Percentiles rank a stretch among this genome's conserved stretches.
Conservation (phyloP, 768 basidiomycete genomes). For the Kwoniella sp. region DNA sequence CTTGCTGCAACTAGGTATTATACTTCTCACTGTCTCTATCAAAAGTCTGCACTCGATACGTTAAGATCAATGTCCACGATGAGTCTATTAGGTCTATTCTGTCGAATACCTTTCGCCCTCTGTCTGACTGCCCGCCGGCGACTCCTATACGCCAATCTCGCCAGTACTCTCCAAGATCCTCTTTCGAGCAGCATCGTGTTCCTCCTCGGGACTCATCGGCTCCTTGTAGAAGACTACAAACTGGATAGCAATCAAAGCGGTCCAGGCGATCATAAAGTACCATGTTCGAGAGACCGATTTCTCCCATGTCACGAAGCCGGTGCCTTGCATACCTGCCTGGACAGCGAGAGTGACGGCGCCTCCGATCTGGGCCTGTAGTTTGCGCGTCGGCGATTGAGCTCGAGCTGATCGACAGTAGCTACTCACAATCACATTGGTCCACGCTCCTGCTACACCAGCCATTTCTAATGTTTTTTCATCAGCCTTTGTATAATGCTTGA, state of each 20-base stretch:
- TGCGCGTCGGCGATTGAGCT: not conserved
- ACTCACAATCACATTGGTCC: constrained; percentile 42
- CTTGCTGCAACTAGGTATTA: too few relatives aligned
- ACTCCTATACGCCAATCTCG: constrained; percentile 45
- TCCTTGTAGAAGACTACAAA: constrained; percentile 42
- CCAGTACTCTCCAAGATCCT: constrained; percentile 46
- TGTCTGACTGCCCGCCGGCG: constrained; percentile 11
- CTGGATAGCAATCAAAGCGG: constrained; percentile 29
- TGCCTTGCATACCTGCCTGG: constrained; percentile 46
- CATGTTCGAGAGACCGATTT: constrained; percentile 33
- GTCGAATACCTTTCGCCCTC: too few relatives aligned
- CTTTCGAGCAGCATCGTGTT: constrained; percentile 39
- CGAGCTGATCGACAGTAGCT: not conserved
- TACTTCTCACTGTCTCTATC: too few relatives aligned
- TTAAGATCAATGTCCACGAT: too few relatives aligned
- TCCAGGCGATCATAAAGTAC: constrained; percentile 46
- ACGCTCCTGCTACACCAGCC: constrained; percentile 47
- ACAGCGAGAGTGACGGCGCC: constrained; percentile 50
- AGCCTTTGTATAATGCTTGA: not conserved
- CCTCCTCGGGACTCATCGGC: constrained; percentile 41
- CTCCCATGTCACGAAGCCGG: constrained; percentile 42
- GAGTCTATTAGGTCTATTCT: too few relatives aligned
- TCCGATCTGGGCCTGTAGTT: constrained; percentile 33
- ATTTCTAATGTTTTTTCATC: constrained; percentile 24
- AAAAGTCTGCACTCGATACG: too few relatives aligned